Conservation (phyloP, 306 rosid species). For the Dryas drummondii region DNA sequence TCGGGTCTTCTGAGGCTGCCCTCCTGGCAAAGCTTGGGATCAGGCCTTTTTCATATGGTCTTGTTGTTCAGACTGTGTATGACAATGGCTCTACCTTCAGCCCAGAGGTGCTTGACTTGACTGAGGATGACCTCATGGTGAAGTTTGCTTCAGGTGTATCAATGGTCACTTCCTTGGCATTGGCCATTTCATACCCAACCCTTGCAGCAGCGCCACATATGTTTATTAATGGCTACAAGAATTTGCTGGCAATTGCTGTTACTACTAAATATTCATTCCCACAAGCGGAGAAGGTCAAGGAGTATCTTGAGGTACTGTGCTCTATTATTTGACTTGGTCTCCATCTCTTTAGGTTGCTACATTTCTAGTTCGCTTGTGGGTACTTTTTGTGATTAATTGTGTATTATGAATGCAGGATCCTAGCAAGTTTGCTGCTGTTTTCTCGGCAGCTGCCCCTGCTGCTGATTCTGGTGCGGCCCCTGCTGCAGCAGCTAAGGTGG, state of each 20-base stretch:
- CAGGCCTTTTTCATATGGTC: constrained; percentile 93
- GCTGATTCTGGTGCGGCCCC: constrained; percentile 31
- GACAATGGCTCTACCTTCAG: constrained; percentile 79
- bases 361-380: too few species aligned
- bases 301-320: constrained; percentile 57
- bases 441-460: constrained; percentile 21
- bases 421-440: constrained; percentile 37
- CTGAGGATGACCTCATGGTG: constrained; percentile 70
- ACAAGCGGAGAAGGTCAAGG: constrained; percentile 77
- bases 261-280: constrained; percentile 67
- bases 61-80: constrained; percentile 63
- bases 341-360: too few species aligned
- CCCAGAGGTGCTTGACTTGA: constrained; percentile 86
- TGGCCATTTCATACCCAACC: constrained; percentile 80
- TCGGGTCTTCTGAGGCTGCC: constrained; percentile 93
- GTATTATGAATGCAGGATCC: constrained; percentile 34
- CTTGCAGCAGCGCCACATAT: constrained; percentile 89
- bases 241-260: constrained; percentile 61
- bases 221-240: constrained; percentile 78
- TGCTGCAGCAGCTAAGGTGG: constrained; percentile 48
- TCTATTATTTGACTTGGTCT: not conserved
- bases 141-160: constrained; percentile 80
- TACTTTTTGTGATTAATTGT: not conserved
- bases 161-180: constrained; percentile 64
- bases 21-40: constrained; percentile 89